Evolutionary conservation across 2,329 filamentous ascomycete genomes (phyloP).

Genomic region (Anthostomella pinea): DNA sequence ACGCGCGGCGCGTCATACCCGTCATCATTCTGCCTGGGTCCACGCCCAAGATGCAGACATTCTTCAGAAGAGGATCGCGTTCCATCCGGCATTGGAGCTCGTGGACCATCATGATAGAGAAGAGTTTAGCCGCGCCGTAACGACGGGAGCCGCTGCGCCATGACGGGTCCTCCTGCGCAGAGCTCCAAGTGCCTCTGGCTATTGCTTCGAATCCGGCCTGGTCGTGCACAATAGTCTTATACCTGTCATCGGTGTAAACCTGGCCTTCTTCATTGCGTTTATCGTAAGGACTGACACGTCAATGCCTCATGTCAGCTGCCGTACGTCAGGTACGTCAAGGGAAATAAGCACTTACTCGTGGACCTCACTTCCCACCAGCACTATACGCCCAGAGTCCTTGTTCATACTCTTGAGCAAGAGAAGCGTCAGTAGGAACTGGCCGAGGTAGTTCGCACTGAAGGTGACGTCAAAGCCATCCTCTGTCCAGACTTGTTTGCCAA

Average conservation of each 20-base stretch:
- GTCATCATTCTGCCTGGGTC: conserved; percentile 11
- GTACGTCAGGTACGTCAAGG: neutral
- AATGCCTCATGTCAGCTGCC: too few relatives aligned
- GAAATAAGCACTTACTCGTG: conserved; percentile 29
- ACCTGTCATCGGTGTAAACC: conserved; percentile 24
- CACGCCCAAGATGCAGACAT: conserved; percentile 7
- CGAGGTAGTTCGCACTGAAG: conserved; percentile 22
- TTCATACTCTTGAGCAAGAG: conserved; percentile 23
- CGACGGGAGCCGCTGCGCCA: conserved; percentile 31
- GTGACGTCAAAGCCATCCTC: conserved; percentile 16
- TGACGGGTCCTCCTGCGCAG: conserved; percentile 27
- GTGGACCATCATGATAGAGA: conserved; percentile 36
- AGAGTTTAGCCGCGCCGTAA: conserved; percentile 40
- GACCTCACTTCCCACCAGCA: conserved; percentile 16
- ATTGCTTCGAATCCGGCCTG: conserved; percentile 22
- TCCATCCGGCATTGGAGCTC: conserved; percentile 11
- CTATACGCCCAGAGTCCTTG: conserved; percentile 13
- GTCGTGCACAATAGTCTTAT: conserved; percentile 29
- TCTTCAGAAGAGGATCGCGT: conserved; percentile 4
- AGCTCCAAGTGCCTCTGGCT: conserved; percentile 35
- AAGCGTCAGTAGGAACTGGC: conserved; percentile 21
- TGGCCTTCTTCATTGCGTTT: conserved; percentile 3
- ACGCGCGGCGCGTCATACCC: conserved; percentile 1
- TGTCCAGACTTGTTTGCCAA: conserved; percentile 14
- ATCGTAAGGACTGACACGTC: conserved; percentile 8